Evolutionary conservation across 257 asterid genomes (phyloP), one percentile per base, ranked within the genome.

Genomic region (Solanum etuberosum): DNA sequence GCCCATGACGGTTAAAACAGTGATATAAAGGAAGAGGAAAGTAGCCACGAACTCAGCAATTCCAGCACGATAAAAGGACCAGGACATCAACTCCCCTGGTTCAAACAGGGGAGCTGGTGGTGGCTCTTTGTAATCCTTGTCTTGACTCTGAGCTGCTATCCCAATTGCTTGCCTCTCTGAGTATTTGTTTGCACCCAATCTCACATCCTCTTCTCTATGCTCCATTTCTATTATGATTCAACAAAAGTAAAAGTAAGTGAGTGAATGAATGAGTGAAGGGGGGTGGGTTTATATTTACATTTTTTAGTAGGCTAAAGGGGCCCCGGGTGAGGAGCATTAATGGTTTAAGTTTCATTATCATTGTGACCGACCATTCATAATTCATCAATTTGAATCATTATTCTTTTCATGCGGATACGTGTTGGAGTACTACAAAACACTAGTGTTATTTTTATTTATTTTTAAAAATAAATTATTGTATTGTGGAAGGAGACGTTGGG

Each of bases 91-190:
- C 89, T 92, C 95, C 65, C 95, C 92, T 10, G 93, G 92, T 89
- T 93, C 95, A 88, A 93, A 92, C 35, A 93, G 81, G 43, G 95
- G 95, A 40, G 95, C 93, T 35, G 95, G 94, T 13, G 96, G 94
- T 7, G 96, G 95, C 88, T 93, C 96, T 87, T 90, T 91, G 93
- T 93, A 93, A 92, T 93, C 96, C 91, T 89, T 91, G 88, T 92
- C 95, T 54, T 93, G 89, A 54, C 83, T 92, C 91, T 93, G 96
- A 63, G 96, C 96, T 65, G 93, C 94, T 86, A 92, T 90, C 12
- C 96, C 95, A 54, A 93, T 86, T 67, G 95, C 94, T 93, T 92
- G 96, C 82, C 92, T 88, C 89, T 93, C 96, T 3, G 90, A 38
- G 85, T 35, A 93, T 86, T 90, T 92, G 91, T 92, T 93, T 32